A percentile compares a stretch with the other conserved stretches of the same genome.
phyloP scores from a whole-genome alignment of 2,329 filamentous ascomycete genomes.

The Botrytis porri region DNA sequence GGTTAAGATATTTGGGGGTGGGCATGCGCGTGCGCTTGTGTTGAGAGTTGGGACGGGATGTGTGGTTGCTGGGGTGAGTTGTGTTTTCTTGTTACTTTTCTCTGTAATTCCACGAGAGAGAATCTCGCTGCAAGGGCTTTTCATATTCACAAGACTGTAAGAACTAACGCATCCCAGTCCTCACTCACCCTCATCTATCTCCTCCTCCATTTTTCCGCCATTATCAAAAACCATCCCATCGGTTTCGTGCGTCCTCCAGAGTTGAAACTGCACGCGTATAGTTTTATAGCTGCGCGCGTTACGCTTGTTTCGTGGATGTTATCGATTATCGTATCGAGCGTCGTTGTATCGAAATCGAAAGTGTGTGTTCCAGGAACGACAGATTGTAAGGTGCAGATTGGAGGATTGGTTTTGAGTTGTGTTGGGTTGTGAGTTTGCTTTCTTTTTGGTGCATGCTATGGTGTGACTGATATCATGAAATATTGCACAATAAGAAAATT shows the following conservation, averaged over 20 bases:
- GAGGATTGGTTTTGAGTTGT: slow-evolving; percentile 24
- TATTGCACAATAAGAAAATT: not conserved
- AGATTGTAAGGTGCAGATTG: slow-evolving; percentile 25
- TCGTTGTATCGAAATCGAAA: slow-evolving; percentile 25
- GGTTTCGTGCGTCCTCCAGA: slow-evolving; percentile 27
- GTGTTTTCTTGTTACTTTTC: not conserved
- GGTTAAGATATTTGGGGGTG: slow-evolving; percentile 15
- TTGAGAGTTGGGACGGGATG: slow-evolving; percentile 10
- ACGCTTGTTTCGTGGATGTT: slow-evolving; percentile 28
- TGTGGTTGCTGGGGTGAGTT: slow-evolving; percentile 30
- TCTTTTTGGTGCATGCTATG: not conserved
- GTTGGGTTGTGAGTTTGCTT: slow-evolving; percentile 28
- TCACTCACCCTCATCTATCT: slow-evolving; percentile 29
- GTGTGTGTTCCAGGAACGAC: slow-evolving; percentile 20
- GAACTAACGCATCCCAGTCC: slow-evolving; percentile 22
- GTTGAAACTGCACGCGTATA: slow-evolving; percentile 28
- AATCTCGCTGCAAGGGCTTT: no score
- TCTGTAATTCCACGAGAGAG: no score
- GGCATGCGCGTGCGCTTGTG: not conserved
- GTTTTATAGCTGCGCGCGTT: slow-evolving; percentile 32
- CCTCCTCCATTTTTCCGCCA: slow-evolving; percentile 26
- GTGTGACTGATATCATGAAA: not conserved
- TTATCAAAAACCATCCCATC: slow-evolving; percentile 26
- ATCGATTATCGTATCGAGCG: slow-evolving; percentile 25
- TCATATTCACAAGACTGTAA: not conserved